These are phyloP conservation scores for Parathielavia hyrcaniae DNA, from an alignment of 495 filamentous ascomycete genomes.

Conservation along the genomic window DNA sequence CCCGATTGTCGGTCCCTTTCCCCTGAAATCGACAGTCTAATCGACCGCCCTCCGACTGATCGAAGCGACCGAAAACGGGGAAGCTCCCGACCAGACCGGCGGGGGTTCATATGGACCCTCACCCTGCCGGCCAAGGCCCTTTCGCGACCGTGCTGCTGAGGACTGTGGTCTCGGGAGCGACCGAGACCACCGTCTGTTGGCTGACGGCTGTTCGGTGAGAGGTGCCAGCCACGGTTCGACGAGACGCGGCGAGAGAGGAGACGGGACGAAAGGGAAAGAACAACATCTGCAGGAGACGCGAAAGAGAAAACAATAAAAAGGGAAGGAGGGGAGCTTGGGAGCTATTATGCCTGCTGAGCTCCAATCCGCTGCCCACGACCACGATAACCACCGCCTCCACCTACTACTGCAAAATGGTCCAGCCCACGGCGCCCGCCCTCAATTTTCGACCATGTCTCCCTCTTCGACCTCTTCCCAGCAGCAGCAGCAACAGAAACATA, in stretches of 20 bases:
- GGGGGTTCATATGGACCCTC: constrained; percentile 55
- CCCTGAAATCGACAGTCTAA: background rate
- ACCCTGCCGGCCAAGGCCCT: constrained; percentile 47
- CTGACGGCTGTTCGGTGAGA: constrained; percentile 25
- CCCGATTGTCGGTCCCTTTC: background rate
- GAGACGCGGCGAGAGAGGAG: constrained; percentile 25
- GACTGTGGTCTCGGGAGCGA: constrained; percentile 42
- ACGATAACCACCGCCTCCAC: constrained; percentile 28
- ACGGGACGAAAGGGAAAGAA: background rate
- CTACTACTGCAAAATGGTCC: constrained; percentile 33
- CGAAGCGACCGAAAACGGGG: constrained; percentile 3
- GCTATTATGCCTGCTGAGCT: constrained; percentile 47
- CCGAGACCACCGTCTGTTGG: constrained; percentile 45
- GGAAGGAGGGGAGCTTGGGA: background rate
- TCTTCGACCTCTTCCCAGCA: constrained; percentile 2
- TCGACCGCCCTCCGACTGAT: background rate
- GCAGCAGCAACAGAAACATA: constrained; percentile 27
- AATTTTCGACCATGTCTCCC: constrained; percentile 42
- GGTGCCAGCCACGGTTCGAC: constrained; percentile 27
- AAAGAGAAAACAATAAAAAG: constrained; percentile 16
- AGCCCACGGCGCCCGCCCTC: constrained; percentile 28
- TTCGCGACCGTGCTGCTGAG: constrained; percentile 56
- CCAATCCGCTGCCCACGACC: constrained; percentile 19
- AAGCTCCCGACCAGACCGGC: constrained; percentile 12
- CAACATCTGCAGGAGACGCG: constrained; percentile 16